Base-by-base conservation (phyloP, 139 green algal genomes). In the Chlorella vulgaris region DNA sequence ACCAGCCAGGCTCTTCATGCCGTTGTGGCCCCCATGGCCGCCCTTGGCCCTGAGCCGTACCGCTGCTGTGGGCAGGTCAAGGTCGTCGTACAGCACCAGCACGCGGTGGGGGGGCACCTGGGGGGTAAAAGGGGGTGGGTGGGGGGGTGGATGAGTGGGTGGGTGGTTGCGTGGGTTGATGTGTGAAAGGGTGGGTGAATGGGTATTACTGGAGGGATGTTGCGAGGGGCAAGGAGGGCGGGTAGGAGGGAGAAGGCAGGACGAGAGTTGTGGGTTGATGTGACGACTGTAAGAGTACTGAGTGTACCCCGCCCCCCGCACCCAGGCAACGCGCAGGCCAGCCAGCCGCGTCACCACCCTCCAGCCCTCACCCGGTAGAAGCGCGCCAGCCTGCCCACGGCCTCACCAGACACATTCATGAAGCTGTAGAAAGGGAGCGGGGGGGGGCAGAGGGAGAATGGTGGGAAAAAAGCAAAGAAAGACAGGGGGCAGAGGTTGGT, bases 11-110 rank as follows among this genome's bases (percentile, higher is more conserved):
- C 85, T 94, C 50, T 93, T 88, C 85, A 98, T 93, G 50, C 95
- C 96, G 83, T 99, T 99, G 89, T 99, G 96, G 4, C 96, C 96
- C 13, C 95, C 96, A 85, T 97, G 93, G 0, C 95, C 94, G 7
- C 95, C 96, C 61, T 93, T 94, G 26, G 79, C 70, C 18, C 90
- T 83, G 70, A 99, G 81, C 53, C 90, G 84, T 50, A 96, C 85
- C 15, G 42, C 38, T 0, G 82, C 94, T 2, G 84, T 67, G 38
- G 86, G 75, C 24, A 88, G 69, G 80, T 97, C 94, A 15, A 99
- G 83, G 85, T 99, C 96, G 76, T 99, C 96, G 53, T 92, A 93
- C 4, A 98, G 40, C 4, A 96, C 92, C 29, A 97, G 84, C 39
- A 93, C 69, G 33, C 85, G 81, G 7, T 89, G 42, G 47, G 67